Percentiles rank a stretch among this genome's conserved stretches.
Conservation (phyloP, 192 early-diverging fungal genomes). For the Rhizophagus sp. region DNA sequence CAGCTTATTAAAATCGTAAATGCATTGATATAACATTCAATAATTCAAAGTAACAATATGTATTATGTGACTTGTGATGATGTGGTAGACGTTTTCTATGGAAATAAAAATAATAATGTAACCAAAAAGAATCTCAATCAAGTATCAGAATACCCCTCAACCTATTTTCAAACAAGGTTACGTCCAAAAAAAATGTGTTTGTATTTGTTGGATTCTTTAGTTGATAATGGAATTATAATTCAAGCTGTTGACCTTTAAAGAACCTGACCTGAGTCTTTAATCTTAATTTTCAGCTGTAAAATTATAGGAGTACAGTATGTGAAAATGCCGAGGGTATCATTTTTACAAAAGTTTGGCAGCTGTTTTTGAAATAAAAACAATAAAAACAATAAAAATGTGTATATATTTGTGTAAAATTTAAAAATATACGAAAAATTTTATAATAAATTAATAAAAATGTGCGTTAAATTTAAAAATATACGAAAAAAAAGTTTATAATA, state of each 20-base stretch:
- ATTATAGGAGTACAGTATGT: slow-evolving; percentile 1
- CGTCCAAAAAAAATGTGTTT: not conserved
- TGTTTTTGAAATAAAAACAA: slow-evolving; percentile 3
- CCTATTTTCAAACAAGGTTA: not conserved
- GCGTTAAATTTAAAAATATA: too few relatives aligned
- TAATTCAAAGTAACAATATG: too few relatives aligned
- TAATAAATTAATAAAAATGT: too few relatives aligned
- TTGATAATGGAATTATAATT: not conserved
- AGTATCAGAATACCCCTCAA: slow-evolving; percentile 4
- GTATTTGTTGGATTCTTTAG: slow-evolving; percentile 1
- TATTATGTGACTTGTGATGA: too few relatives aligned
- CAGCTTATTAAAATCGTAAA: too few relatives aligned
- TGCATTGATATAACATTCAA: too few relatives aligned
- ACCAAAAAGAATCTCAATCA: not conserved
- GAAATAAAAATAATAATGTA: slow-evolving; percentile 12
- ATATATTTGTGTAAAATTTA: too few relatives aligned
- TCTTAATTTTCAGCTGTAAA: not conserved
- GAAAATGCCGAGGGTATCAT: not conserved
- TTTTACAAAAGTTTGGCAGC: not conserved
- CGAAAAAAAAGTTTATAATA: too few relatives aligned
- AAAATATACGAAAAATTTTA: too few relatives aligned
- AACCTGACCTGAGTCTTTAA: not conserved
- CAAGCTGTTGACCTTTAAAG: slow-evolving; percentile 1
- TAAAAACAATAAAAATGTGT: too few relatives aligned
- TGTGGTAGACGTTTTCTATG: slow-evolving; percentile 2